Evolutionary conservation across 441 rosid species (phyloP), one percentile per base, ranked within the genome.

Genomic region (Bocquillonia castaneifolia): DNA sequence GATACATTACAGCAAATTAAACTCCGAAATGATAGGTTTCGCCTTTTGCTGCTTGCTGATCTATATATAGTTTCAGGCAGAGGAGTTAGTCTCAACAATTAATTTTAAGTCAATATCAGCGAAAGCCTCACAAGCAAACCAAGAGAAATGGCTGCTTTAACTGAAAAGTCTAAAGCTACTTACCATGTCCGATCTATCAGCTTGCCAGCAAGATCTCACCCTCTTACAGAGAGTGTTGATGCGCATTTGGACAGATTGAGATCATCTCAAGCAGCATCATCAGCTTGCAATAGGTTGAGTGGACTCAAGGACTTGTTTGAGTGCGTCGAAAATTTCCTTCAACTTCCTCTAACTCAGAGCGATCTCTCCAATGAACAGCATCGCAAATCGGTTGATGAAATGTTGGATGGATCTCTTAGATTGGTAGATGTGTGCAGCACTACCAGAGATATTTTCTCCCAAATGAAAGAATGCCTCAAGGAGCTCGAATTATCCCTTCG

Each of bases 371-470:
- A 72, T 37, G 77, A 68, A n/a, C 31, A 74, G 1, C 53, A 22
- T 9, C 1, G 55, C 28, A 36, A 62, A 58, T 67, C 54, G 31
- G 67, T 47, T 0, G 78, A 84, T 42, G 74, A 79, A 36, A 45
- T 70, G 50, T 70, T 82, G 28, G 83, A 79, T 23, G 81, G 85
- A 40, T 85, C 86, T 29, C 72, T 82, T 5, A 55, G 64, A 71
- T 29, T 77, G 37, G 59, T 83, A 40, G 86, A 83, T 62, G 67
- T 78, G 0, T 82, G 87, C 8, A 44, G 76, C 34, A 69, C 61
- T 1, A 29, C 74, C 15, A 74, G 78, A 61, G 84, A 82, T 69
- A 77, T 72, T 60, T 32, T 82, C 64, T 79, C 68, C 40, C 80
- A 76, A 65, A 74, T 68, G 48, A 85, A 75, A n/a, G 79, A 72